Conservation (phyloP, 495 filamentous ascomycete species). For the Hypoxylon fuscum region DNA sequence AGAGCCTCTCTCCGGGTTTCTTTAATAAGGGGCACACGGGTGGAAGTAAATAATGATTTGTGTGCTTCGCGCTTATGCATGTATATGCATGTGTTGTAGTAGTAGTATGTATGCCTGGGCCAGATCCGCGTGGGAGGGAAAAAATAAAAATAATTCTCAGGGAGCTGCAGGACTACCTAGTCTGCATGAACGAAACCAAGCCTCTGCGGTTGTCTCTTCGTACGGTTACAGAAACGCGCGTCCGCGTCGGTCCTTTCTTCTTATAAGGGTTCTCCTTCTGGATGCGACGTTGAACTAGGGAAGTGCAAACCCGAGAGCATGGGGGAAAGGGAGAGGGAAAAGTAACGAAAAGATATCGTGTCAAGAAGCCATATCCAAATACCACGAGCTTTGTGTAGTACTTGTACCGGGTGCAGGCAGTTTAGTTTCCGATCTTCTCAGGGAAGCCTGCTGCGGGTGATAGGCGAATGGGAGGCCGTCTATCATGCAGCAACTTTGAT, state of each 20-base stretch:
- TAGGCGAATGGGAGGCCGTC: conserved; percentile 50
- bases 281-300: conserved; percentile 34
- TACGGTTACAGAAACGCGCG: conserved; percentile 37
- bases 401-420: conserved; percentile 38
- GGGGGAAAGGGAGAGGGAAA: conserved; percentile 11
- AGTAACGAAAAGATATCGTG: conserved; percentile 28
- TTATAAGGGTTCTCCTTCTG: conserved; percentile 29
- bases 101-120: conserved; percentile 35
- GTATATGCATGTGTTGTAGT: conserved; percentile 34
- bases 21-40: conserved; percentile 30
- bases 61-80: conserved; percentile 40
- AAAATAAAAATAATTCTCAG: conserved; percentile 25
- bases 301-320: conserved; percentile 29
- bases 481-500: conserved; percentile 53
- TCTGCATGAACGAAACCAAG: conserved; percentile 27
- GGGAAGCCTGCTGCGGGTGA: conserved; percentile 27
- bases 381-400: conserved; percentile 38
- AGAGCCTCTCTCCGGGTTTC: conserved; percentile 3
- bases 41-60: conserved; percentile 38
- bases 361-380: conserved; percentile 40
- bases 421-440: conserved; percentile 37
- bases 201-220: conserved; percentile 19
- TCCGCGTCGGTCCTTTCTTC: conserved; percentile 28
- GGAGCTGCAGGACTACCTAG: conserved; percentile 38
- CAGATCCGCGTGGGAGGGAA: conserved; percentile 35